These are phyloP conservation scores for Diaporthe sp. DNA, from an alignment of 2,329 filamentous ascomycete species.

Conservation along the genomic window DNA sequence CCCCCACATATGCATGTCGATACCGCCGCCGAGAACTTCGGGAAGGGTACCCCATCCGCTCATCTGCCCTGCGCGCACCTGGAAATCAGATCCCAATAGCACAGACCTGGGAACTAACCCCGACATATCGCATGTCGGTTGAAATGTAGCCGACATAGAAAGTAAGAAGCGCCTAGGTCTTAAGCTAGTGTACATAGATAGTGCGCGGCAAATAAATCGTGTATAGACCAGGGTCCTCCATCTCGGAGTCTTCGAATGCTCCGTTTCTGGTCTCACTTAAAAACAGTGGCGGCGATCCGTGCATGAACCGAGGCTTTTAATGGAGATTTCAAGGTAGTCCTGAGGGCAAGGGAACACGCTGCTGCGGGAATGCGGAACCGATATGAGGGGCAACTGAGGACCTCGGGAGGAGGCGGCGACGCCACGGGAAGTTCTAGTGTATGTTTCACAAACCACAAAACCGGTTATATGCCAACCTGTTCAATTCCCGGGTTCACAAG, in stretches of 20 bases:
- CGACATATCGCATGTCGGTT: not conserved
- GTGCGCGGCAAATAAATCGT: too few relatives aligned
- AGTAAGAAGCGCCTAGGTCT: too few relatives aligned
- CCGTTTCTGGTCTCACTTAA: not conserved
- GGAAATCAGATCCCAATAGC: not conserved
- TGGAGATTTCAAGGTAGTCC: not conserved
- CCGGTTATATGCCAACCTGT: not conserved
- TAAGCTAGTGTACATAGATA: too few relatives aligned
- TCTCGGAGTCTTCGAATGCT: not conserved
- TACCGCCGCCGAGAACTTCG: not conserved
- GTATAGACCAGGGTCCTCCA: too few relatives aligned
- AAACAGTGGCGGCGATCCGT: not conserved
- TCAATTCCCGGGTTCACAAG: not conserved
- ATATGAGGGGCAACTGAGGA: conserved; percentile 1
- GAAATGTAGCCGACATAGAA: not conserved
- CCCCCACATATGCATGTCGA: not conserved
- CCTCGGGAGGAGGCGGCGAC: not conserved
- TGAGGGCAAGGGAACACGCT: not conserved
- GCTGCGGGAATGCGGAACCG: not conserved
- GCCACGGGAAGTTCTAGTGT: not conserved
- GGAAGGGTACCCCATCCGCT: not conserved
- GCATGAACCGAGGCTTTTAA: not conserved
- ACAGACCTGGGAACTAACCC: not conserved
- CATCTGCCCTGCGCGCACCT: not conserved
- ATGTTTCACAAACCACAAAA: not conserved